phyloP scores from a whole-genome alignment of 2,329 filamentous ascomycete species.

The Lachnellula occidentalis region DNA sequence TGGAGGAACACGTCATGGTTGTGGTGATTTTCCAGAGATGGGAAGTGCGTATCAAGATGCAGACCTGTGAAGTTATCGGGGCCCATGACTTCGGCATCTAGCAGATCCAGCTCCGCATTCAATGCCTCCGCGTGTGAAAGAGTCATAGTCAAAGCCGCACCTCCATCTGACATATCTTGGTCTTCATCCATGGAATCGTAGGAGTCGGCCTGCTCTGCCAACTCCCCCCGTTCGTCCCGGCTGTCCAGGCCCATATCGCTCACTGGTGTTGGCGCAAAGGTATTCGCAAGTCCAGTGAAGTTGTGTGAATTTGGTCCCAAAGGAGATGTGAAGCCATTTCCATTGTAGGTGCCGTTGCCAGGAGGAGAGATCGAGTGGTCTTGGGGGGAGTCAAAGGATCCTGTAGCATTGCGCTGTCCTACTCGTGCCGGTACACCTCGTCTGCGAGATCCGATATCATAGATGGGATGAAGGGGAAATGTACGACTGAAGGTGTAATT shows the following conservation, averaged over 20 bases:
- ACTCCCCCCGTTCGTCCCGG: conserved; percentile 9
- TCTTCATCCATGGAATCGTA: conserved; percentile 20
- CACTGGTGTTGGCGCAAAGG: conserved; percentile 10
- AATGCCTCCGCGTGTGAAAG: conserved; percentile 17
- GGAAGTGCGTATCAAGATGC: not conserved
- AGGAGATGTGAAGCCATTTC: conserved; percentile 10
- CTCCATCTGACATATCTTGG: conserved; percentile 29
- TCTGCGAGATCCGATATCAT: conserved; percentile 13
- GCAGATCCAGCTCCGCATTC: conserved; percentile 22
- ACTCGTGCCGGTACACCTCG: conserved; percentile 10
- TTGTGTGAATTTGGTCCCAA: not conserved
- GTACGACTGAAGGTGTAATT: conserved; percentile 11
- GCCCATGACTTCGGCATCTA: conserved; percentile 25
- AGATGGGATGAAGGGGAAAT: conserved; percentile 13
- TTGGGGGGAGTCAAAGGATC: conserved; percentile 22
- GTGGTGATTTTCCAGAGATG: not conserved
- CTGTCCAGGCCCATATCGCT: conserved; percentile 14
- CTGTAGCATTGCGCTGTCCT: conserved; percentile 23
- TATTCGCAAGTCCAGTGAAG: not conserved
- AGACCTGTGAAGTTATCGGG: not conserved
- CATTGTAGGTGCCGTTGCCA: conserved; percentile 11
- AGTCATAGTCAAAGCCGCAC: conserved; percentile 19
- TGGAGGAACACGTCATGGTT: not conserved
- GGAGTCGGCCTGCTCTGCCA: conserved; percentile 10
- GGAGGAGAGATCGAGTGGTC: conserved; percentile 17